Percentiles rank a stretch among this genome's conserved stretches.
phyloP scores from a whole-genome alignment of 495 filamentous ascomycete genomes.

The Eremomyces bilateralis region DNA sequence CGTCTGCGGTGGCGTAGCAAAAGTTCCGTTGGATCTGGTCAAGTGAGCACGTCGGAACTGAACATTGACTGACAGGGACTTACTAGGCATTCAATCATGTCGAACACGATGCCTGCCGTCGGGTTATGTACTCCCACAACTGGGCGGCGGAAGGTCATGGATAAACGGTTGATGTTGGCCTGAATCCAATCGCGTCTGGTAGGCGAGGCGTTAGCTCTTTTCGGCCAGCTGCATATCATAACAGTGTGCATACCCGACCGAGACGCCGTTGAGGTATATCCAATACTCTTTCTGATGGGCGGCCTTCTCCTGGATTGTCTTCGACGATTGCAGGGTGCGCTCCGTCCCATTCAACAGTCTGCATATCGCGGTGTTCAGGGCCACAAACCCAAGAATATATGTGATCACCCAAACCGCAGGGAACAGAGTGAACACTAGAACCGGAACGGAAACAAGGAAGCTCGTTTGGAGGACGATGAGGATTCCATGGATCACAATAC shows the following conservation, averaged over 20 bases:
- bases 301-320: conserved; percentile 5
- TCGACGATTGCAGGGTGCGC: conserved; percentile 1
- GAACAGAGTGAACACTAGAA: conserved; percentile 6
- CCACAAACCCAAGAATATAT: conserved; percentile 7
- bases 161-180: conserved; percentile 47
- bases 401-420: conserved; percentile 4
- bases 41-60: conserved; percentile 25
- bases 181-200: conserved; percentile 29
- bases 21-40: conserved; percentile 51
- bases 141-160: conserved; percentile 50
- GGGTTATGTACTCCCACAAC: conserved; percentile 68
- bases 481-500: conserved; percentile 8
- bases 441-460: conserved; percentile 9
- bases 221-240: conserved; percentile 3
- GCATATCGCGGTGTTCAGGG: conserved; percentile 4
- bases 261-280: conserved; percentile 55
- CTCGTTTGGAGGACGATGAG: conserved; percentile 7
- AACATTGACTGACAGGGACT: background rate
- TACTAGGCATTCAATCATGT: conserved; percentile 9
- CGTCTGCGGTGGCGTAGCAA: conserved; percentile 45
- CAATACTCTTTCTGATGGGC: conserved; percentile 36
- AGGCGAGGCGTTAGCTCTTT: conserved; percentile 1
- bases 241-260: conserved; percentile 35
- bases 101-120: conserved; percentile 25
- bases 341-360: conserved; percentile 9